Evolutionary conservation across 192 early-diverging fungal genomes (phyloP), one percentile per base, ranked within the genome.

Genomic region (Allomyces macrogynus): DNA sequence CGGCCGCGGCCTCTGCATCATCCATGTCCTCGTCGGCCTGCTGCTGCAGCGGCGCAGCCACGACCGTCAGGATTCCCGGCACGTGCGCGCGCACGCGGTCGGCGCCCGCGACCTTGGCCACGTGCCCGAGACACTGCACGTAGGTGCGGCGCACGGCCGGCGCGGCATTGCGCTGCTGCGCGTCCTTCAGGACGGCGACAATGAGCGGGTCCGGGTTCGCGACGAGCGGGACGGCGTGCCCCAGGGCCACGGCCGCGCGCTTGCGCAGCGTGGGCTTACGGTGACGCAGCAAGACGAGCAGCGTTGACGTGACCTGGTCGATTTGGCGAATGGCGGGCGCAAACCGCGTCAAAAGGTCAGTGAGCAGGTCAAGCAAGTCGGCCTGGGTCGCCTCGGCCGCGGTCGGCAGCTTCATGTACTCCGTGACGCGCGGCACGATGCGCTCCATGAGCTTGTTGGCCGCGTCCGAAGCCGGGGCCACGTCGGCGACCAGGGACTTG

Each of bases 1-100:
- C 85, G 40, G 87, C 82, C 24, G 79, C 67, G 16, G 49, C 20
- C 3, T 57, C 49, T 0, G 12, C 16, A n/a, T 57, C 49, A 16
- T 57, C 12, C 16, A 20, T 57, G 9, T 57, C 49, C 16, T 57
- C 49, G 49, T 57, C 49, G 16, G 12, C 49, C 12, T 57, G 16
- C 16, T 57, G 16, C 49, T 14, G 16, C 16, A 20, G 16, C 49
- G 20, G 12, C 16, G 49, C 49, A 16, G 2, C 49, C 9, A n/a
- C 49, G 49, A 57, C 49, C 2, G 16, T n/a, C 49, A 57, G 3
- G 20, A 57, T 20, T 10, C 3, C 49, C 16, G 12, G 12, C 16
- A 57, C 49, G 49, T 20, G 49, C 12, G 49, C 16, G 49, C 16
- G 16, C 9, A 57, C 20, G 49, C 49, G 49, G 49, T 57, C 49